A percentile compares a stretch with the other conserved stretches of the same genome.
Conservation (phyloP, 139 green algal genomes). For the Trebouxia sp. region DNA sequence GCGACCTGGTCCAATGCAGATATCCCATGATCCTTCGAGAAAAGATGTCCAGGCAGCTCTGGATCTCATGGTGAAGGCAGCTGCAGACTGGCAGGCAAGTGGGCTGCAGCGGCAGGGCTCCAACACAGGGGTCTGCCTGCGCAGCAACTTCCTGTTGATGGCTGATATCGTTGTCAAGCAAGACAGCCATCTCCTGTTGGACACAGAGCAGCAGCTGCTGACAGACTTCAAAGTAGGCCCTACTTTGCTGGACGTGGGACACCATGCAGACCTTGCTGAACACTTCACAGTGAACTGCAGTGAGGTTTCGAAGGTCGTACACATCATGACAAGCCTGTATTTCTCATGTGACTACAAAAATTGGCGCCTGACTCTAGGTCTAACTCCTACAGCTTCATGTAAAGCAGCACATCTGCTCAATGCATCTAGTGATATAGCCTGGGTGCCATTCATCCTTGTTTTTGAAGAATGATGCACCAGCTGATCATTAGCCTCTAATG, state of each 20-base stretch:
- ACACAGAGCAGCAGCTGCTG: slow-evolving; percentile 39
- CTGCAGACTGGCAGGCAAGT: not conserved
- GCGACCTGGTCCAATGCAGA: too few species aligned
- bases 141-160: slow-evolving; percentile 49
- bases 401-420: not conserved
- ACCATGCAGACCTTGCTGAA: not conserved
- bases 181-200: slow-evolving; percentile 51
- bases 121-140: slow-evolving; percentile 40
- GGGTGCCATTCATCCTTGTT: not conserved
- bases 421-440: not conserved
- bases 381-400: too few species aligned
- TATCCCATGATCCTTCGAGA: too few species aligned
- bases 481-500: not conserved
- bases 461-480: not conserved
- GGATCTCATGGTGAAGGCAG: not conserved
- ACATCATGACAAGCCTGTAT: not conserved
- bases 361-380: too few species aligned
- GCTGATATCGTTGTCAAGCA: slow-evolving; percentile 39
- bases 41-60: not conserved
- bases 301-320: not conserved
- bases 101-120: not conserved
- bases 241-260: not conserved
- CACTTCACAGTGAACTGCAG: not conserved
- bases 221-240: slow-evolving; percentile 43
- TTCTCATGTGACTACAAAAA: too few species aligned